Base-by-base conservation (phyloP, 352 stramenopile species). In the Pelagophyceae sp. region DNA sequence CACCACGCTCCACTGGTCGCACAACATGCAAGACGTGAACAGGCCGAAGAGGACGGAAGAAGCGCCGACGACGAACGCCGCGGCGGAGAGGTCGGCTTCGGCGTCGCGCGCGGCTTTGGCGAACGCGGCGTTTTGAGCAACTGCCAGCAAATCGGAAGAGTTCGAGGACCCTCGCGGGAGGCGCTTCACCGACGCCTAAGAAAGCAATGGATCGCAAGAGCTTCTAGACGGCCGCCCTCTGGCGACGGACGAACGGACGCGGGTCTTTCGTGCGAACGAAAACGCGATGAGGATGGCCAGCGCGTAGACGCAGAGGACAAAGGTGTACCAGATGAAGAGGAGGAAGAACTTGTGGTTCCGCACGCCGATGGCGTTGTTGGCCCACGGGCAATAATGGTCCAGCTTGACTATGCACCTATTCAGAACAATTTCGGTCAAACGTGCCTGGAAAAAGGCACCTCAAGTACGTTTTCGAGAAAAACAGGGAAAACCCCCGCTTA, bases 341-440 rank as follows among this genome's bases (percentile, higher is more conserved):
- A 95, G 78, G 84, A 96, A 96, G 77, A 94, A 94, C 87, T 99
- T 99, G 91, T 99, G 95, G 87, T 99, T 99, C 76, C 94, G 94
- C 79, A 99, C 91, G 15, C 95, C 96, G 74, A 99, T 95, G 83
- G 95, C 99, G 88, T 99, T 99, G 87, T 99, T 99, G 51, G 98
- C 92, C 95, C 95, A 99, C 33, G 95, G 95, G 84, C 95, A 98
- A 83, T 98, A 94, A 91, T 98, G 96, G 82, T 99, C 96, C 94
- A 99, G 98, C 85, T 98, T 98, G 76, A 98, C 92, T 72, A 98
- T 92, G n/a, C n/a, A n/a, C n/a, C n/a, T n/a, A n/a, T n/a, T n/a
- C n/a, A 77, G 94, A 98, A 76, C 93, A 86, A 80, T 95, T 87
- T n/a, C n/a, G n/a, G n/a, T n/a, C n/a, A n/a, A n/a, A n/a, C n/a